Percentiles rank a stretch among this genome's conserved stretches.
These are phyloP conservation scores for Coprinellus aureogranulatus DNA, from an alignment of 768 basidiomycete genomes.

Conservation along the genomic window DNA sequence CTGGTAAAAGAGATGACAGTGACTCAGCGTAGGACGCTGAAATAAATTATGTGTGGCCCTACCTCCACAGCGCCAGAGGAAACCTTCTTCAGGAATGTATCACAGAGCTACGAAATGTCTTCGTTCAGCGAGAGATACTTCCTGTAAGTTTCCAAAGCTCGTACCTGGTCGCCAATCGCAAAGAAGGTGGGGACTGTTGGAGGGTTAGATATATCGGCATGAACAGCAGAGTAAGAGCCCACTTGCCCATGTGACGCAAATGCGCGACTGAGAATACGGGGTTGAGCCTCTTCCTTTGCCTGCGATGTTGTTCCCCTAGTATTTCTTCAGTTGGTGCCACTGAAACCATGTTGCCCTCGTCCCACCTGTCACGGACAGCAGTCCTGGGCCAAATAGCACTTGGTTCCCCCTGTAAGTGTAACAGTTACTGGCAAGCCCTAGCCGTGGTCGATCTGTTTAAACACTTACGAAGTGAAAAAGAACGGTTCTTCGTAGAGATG, in stretches of 20 bases:
- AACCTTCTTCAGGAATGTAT: conserved; percentile 20
- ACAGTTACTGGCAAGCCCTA: too few relatives aligned
- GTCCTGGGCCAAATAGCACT: conserved; percentile 26
- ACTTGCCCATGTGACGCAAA: conserved; percentile 37
- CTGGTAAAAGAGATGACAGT: too few relatives aligned
- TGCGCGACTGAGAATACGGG: conserved; percentile 43
- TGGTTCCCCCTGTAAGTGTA: conserved; percentile 12
- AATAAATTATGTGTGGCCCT: too few relatives aligned
- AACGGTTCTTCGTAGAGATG: conserved; percentile 18
- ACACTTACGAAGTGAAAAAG: conserved; percentile 6
- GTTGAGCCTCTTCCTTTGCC: conserved; percentile 42
- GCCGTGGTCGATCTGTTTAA: too few relatives aligned
- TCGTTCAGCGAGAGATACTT: not conserved
- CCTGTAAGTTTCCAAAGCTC: not conserved
- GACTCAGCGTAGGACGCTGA: too few relatives aligned
- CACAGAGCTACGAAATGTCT: conserved; percentile 25
- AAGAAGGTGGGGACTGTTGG: conserved; percentile 33
- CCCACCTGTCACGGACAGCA: conserved; percentile 29
- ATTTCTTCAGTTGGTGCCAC: too few relatives aligned
- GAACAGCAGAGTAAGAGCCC: not conserved
- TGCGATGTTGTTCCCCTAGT: conserved; percentile 33
- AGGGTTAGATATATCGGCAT: not conserved
- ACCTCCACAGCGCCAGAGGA: conserved; percentile 28
- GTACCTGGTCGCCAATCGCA: conserved; percentile 26
- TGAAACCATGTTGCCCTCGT: too few relatives aligned